Evolutionary conservation across 768 basidiomycete genomes (phyloP), one percentile per base, ranked within the genome.

Genomic region (Termitomyces titanicus): DNA sequence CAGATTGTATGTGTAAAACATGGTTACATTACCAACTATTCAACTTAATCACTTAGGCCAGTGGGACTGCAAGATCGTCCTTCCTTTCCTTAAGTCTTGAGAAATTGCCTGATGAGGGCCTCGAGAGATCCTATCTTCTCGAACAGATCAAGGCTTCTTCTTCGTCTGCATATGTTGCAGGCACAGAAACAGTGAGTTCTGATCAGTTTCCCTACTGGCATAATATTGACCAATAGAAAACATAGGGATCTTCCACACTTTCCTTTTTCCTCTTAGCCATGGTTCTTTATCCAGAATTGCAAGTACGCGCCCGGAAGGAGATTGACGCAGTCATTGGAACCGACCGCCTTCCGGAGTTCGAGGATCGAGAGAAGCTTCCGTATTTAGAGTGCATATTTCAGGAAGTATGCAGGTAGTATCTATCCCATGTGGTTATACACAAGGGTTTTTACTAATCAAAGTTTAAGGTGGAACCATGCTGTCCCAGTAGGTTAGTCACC

Each of bases 221-320:
- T 9, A 3, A 29, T 29, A 3, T 9, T 29, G 9, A 9, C 9
- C 29, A 29, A 29, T 9, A 9, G 29, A 29, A 29, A 29, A 39
- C 18, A 39, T 3, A 39, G 38, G 12, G 66, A 0, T 66, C 63
- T 10, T 63, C 69, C 5, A 55, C 67, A 1, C 51, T 74, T 0
- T 51, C 53, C n/a, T 59, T 68, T 2, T 73, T 78, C 58, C 54
- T 77, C 47, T 63, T 77, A 15, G 70, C 71, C 4, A 74, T 79
- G 72, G 64, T 71, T 8, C 56, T 67, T 17, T 59, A 74, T 54
- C 77, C 76, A 0, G 66, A 70, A 9, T 61, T 66, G 3, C 72
- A 71, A 53, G 54, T 50, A 8, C 68, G 61, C 27, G 76, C 74
- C 0, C 78, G 74, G 49, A 64, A 61, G 1, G 76, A 79, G 59